Evolutionary conservation across 805 yeast species (phyloP).

Genomic region (Starmera amethionina): DNA sequence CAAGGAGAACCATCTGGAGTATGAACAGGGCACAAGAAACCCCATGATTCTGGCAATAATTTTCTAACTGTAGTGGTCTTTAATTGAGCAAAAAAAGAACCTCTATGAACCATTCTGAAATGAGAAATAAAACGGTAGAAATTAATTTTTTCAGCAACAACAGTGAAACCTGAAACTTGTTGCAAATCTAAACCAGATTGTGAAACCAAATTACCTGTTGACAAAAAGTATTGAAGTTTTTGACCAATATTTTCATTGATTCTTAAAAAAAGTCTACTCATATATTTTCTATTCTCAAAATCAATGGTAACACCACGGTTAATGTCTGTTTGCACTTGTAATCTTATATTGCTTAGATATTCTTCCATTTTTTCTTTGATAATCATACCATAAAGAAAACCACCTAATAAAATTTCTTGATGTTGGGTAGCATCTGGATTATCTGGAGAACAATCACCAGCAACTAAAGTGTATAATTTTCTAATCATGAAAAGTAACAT

Average conservation of each 20-base stretch:
- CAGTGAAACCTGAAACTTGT: conserved; percentile 96
- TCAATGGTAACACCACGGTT: conserved; percentile 74
- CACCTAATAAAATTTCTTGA: conserved; percentile 93
- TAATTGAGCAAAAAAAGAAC: conserved; percentile 96
- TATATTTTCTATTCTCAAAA: conserved; percentile 76
- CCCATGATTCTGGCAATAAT: conserved; percentile 96
- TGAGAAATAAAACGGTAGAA: conserved; percentile 96
- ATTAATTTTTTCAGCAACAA: conserved; percentile 96
- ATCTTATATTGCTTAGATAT: conserved; percentile 61
- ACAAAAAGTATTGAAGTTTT: conserved; percentile 85
- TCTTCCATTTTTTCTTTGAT: conserved; percentile 95
- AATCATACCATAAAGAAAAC: conserved; percentile 94
- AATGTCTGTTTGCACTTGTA: conserved; percentile 72
- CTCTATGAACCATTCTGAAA: conserved; percentile 99
- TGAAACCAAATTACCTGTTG: conserved; percentile 94
- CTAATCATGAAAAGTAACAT: conserved; percentile 90
- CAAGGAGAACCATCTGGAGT: conserved; percentile 99
- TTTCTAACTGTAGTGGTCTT: conserved; percentile 97
- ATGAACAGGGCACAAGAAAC: conserved; percentile 97
- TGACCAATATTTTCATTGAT: conserved; percentile 91
- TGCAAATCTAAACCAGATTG: conserved; percentile 97
- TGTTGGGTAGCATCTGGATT: conserved; percentile 99
- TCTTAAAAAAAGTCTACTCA: conserved; percentile 66
- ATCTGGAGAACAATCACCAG: conserved; percentile 94
- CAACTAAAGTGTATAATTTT: conserved; percentile 88